These are phyloP conservation scores for Colletotrichum sp. DNA, from an alignment of 2,329 filamentous ascomycete genomes.

Conservation along the genomic window DNA sequence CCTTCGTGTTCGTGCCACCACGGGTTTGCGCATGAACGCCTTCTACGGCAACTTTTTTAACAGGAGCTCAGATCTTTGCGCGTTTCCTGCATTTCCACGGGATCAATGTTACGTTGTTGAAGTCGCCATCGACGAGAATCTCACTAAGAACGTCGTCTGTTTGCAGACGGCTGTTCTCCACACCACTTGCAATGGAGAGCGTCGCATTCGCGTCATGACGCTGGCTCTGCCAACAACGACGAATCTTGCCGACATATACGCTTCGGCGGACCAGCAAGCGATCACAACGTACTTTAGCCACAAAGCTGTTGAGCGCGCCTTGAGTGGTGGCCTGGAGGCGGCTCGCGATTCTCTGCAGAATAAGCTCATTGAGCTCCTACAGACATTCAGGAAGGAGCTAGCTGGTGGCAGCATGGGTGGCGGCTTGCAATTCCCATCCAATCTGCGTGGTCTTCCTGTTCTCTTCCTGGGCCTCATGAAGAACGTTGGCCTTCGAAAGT, in stretches of 20 bases:
- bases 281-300: slow-evolving; percentile 95
- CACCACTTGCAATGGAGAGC: slow-evolving; percentile 96
- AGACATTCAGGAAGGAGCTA: slow-evolving; percentile 96
- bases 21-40: slow-evolving; percentile 92
- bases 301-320: slow-evolving; percentile 91
- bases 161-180: slow-evolving; percentile 94
- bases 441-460: slow-evolving; percentile 85
- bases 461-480: slow-evolving; percentile 96
- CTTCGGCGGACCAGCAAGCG: slow-evolving; percentile 91
- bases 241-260: slow-evolving; percentile 88
- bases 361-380: slow-evolving; percentile 90
- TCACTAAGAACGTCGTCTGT: slow-evolving; percentile 90
- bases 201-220: slow-evolving; percentile 93
- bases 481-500: slow-evolving; percentile 92
- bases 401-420: slow-evolving; percentile 95
- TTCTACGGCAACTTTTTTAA: slow-evolving; percentile 99
- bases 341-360: slow-evolving; percentile 89
- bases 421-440: slow-evolving; percentile 91
- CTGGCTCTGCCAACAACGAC: slow-evolving; percentile 92
- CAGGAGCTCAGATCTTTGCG: slow-evolving; percentile 94
- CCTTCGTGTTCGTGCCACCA: slow-evolving; percentile 92
- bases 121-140: slow-evolving; percentile 94
- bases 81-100: slow-evolving; percentile 96
- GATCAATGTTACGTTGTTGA: slow-evolving; percentile 98
- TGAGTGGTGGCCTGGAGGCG: slow-evolving; percentile 86